A percentile compares a stretch with the other conserved stretches of the same genome.
These are phyloP conservation scores for Solanum neorickii DNA, from an alignment of 257 asterid genomes.

Conservation along the genomic window DNA sequence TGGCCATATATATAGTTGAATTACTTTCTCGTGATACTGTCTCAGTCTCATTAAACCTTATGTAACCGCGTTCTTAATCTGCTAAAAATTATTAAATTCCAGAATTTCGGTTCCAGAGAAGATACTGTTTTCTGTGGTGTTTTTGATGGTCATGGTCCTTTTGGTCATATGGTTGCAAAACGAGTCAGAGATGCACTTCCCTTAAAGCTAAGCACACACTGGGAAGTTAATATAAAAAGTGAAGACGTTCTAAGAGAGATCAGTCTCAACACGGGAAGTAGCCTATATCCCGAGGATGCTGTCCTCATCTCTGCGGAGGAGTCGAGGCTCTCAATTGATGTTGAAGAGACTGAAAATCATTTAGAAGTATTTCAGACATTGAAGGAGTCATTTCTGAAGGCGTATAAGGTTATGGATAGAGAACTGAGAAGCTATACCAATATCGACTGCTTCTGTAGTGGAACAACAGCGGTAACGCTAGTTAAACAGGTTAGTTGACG, in stretches of 20 bases:
- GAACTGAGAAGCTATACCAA: conserved; percentile 9
- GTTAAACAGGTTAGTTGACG: conserved; percentile 9
- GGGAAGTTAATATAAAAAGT: conserved; percentile 55
- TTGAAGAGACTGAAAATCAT: conserved; percentile 20
- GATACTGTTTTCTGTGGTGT: conserved; percentile 79
- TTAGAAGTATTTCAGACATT: background rate
- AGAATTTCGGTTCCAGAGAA: conserved; percentile 65
- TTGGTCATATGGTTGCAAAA: conserved; percentile 73
- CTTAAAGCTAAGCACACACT: conserved; percentile 48
- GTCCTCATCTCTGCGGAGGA: conserved; percentile 42
- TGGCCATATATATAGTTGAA: background rate
- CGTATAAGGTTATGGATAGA: conserved; percentile 58
- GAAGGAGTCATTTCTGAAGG: conserved; percentile 24
- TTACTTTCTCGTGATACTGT: background rate
- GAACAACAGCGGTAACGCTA: conserved; percentile 16
- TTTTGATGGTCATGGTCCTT: conserved; percentile 76
- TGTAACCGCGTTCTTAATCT: background rate
- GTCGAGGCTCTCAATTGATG: conserved; percentile 31
- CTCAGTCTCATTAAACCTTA: background rate
- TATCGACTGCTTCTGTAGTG: conserved; percentile 15
- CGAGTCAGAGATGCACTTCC: conserved; percentile 70
- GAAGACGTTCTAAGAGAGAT: conserved; percentile 42
- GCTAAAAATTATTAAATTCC: conserved; percentile 4
- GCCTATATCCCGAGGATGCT: conserved; percentile 37
- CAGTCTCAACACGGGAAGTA: conserved; percentile 26